A percentile compares a stretch with the other conserved stretches of the same genome.
Conservation (phyloP, 1,284 basidiomycete species). For the Boletus hoseneyae region DNA sequence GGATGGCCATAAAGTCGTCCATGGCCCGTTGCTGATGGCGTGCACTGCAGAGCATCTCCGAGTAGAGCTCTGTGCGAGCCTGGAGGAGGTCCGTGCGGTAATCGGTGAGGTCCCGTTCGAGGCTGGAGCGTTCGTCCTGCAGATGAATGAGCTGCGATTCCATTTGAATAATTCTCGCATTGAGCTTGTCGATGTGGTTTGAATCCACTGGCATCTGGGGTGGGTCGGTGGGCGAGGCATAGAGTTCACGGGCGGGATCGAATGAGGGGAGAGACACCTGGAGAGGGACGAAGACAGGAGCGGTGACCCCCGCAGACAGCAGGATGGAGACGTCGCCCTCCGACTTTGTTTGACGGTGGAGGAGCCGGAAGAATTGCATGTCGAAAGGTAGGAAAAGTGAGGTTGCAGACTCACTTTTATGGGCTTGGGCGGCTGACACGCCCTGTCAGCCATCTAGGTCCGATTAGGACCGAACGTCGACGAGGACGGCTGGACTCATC, state of each 20-base stretch:
- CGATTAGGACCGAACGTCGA: constrained; percentile 1
- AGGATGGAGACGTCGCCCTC: constrained; percentile 34
- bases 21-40: constrained; percentile 22
- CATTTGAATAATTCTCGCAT: constrained; percentile 11
- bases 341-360: constrained; percentile 37
- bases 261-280: constrained; percentile 23
- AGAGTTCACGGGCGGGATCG: constrained; percentile 26
- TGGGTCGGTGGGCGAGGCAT: constrained; percentile 3
- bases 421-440: constrained; percentile 16
- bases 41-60: constrained; percentile 25
- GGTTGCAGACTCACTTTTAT: constrained; percentile 16
- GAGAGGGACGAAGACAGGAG: constrained; percentile 24
- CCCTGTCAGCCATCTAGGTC: constrained; percentile 13
- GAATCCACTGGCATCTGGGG: background rate
- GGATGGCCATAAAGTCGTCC: constrained; percentile 32
- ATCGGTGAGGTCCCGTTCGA: constrained; percentile 28
- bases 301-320: constrained; percentile 6
- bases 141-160: constrained; percentile 15
- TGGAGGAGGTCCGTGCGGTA: constrained; percentile 31
- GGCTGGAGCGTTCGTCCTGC: constrained; percentile 15
- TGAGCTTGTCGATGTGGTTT: background rate
- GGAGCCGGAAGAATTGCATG: constrained; percentile 38
- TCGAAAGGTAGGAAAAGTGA: background rate
- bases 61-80: constrained; percentile 31
- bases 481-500: background rate